A percentile compares a stretch with the other conserved stretches of the same genome.
These are phyloP conservation scores for Aspergillus proliferans DNA, from an alignment of 2,329 filamentous ascomycete genomes.

Conservation along the genomic window DNA sequence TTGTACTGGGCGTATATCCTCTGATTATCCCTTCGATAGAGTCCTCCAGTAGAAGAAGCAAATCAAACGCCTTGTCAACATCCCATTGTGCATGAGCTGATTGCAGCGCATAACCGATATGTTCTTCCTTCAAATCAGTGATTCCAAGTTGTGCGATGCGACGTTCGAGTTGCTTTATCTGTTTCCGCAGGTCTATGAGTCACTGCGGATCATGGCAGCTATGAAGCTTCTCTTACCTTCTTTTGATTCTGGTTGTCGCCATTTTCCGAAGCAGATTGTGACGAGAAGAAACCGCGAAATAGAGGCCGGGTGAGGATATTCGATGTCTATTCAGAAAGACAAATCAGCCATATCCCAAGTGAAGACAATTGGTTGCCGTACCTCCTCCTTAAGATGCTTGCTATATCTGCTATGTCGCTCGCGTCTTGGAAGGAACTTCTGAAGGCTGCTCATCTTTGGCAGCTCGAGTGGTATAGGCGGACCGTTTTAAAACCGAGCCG, in stretches of 20 bases:
- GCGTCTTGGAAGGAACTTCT: conserved; percentile 36
- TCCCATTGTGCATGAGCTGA: conserved; percentile 63
- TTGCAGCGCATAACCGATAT: conserved; percentile 57
- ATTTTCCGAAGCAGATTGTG: conserved; percentile 11
- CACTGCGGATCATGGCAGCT: not conserved
- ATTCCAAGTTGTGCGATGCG: conserved; percentile 50
- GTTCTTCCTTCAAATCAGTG: conserved; percentile 52
- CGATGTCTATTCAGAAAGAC: conserved; percentile 13
- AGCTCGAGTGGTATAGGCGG: not conserved
- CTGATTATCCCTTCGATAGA: conserved; percentile 73
- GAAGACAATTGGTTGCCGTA: conserved; percentile 6
- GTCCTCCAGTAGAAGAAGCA: conserved; percentile 72
- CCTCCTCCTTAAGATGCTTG: conserved; percentile 30
- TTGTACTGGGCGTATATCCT: conserved; percentile 64
- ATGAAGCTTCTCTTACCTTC: conserved; percentile 23
- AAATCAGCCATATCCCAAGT: conserved; percentile 6
- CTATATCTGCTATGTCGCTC: conserved; percentile 26
- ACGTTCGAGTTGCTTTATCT: conserved; percentile 50
- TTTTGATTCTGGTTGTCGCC: conserved; percentile 26
- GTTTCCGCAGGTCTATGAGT: conserved; percentile 8
- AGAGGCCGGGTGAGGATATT: conserved; percentile 19
- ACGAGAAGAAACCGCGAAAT: conserved; percentile 27
- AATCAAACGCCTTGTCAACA: conserved; percentile 65
- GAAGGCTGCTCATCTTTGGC: conserved; percentile 35
- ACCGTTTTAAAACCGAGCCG: conserved; percentile 7